Base-by-base conservation (phyloP, 371 early-diverging fungal species). In the Mucor plumbeus region DNA sequence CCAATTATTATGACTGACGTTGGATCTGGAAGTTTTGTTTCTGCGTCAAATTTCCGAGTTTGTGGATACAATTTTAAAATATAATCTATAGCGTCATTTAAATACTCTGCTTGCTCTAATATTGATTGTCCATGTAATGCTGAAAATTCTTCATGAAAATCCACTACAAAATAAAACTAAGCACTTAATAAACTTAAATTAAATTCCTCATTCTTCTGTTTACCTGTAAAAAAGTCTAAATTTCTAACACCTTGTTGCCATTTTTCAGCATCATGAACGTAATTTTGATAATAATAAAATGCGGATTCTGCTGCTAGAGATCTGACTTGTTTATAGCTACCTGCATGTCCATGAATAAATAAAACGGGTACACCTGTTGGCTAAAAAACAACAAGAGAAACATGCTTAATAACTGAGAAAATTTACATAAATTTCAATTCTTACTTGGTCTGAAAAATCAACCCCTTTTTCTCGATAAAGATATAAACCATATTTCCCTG, bases 291-390 rank as follows among this genome's bases (percentile, higher is more conserved):
- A 68, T 88, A 87, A 31, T 85, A 77, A 21, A 79, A 74, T 7
- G 92, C 73, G 5, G 93, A 74, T 35, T 89, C 91, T 36, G 90
- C 82, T 17, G 94, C 96, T 34, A 97, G 80, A 1, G 95, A 92
- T 36, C 95, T 83, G 5, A 92, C 88, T 78, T 97, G 99, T 69
- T 91, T 92, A 70, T 91, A 91, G 65, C 94, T 94, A 10, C 99
- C 98, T 15, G 97, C 96, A 73, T 97, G 94, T 0, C 99, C 99
- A 15, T 95, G 99, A 38, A 98, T 88, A 80, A 98, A 98, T 38
- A 98, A 76, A 0, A 95, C 91, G 0, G 98, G 98, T 13, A 91
- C 84, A 35, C 95, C 91, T 26, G 80, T 82, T 6, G 85, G 88
- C 77, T 80, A 65, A 34, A 0, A 4, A 26, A 3, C 26, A 26